Base-by-base conservation (phyloP, 495 filamentous ascomycete species). In the Tuber brumale region DNA sequence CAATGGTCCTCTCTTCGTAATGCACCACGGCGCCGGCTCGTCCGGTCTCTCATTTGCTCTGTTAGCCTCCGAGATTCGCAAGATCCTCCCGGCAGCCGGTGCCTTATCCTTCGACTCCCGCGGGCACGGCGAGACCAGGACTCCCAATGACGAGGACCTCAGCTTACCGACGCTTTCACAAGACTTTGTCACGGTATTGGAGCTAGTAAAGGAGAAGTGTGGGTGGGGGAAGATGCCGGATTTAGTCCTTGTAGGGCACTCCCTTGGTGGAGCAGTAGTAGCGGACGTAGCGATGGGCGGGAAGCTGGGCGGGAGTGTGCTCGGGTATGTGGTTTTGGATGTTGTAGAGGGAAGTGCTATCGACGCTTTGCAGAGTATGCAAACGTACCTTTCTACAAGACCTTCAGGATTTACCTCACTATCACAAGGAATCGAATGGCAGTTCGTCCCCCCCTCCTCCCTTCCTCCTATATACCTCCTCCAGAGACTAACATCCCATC, bases 301-400 rank as follows among this genome's bases (percentile, higher is more conserved):
- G 10, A 84, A 85, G 73, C 84, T 97, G 35, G 92, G 93, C 2
- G 84, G 83, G 42, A 86, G 89, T 41, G 81, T 97, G 8, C 84
- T 98, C 21, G 96, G 93, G 21, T 97, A 95, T 86, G 93, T 90
- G 12, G 94, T 99, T 18, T 85, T 99, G 18, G 95, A 99, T 84
- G 94, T 99, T 16, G 95, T 99, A 45, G 95, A 99, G 85, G 94
- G 92, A 79, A 86, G 86, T 21, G 87, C 88, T 42, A 93, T 99
- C 83, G 95, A 98, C 83, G 95, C 95, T n/a, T 87, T 98, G 51
- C 91, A 93, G 84, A 92, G 91, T 82, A 99, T 99, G 96, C 91
- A 95, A 77, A 90, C 90, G 41, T 97, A 97, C 84, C 89, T 99
- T 27, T 89, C 90, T 1, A 94, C 90, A 21, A 89, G 95, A n/a